A percentile compares a stretch with the other conserved stretches of the same genome.
Conservation (phyloP, 208 protist genomes). For the Trypanosoma boissoni region DNA sequence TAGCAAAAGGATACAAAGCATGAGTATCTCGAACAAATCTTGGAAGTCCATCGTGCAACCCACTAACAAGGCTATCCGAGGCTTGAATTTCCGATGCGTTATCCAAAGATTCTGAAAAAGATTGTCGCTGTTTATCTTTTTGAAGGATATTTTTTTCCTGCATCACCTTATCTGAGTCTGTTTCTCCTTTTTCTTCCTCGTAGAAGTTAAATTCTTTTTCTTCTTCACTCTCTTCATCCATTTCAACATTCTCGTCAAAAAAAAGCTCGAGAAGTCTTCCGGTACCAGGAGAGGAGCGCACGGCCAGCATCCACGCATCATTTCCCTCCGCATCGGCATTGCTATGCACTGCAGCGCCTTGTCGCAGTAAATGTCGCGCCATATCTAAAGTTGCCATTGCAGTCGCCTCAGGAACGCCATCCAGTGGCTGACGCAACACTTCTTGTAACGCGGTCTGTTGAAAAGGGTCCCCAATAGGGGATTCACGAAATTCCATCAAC, state of each 20-base stretch:
- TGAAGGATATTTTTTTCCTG: not conserved
- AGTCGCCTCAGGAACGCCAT: conserved; percentile 3
- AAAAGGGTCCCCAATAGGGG: conserved; percentile 36
- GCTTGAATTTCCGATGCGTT: too few relatives aligned
- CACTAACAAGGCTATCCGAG: too few relatives aligned
- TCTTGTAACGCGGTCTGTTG: conserved; percentile 70
- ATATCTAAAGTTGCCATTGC: conserved; percentile 1
- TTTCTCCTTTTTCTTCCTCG: not conserved
- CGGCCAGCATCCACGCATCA: conserved; percentile 74
- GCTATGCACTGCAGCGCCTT: conserved; percentile 54
- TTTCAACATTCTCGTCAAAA: conserved; percentile 18
- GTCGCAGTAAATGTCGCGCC: conserved; percentile 33
- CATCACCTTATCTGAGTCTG: not conserved
- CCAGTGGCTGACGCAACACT: conserved; percentile 25
- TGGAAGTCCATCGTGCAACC: too few relatives aligned
- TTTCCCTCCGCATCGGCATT: conserved; percentile 55
- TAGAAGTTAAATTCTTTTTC: not conserved
- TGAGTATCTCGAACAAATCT: too few relatives aligned
- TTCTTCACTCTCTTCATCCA: conserved; percentile 7
- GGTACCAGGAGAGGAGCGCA: conserved; percentile 21
- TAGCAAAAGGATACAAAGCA: not conserved
- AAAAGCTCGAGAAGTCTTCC: conserved; percentile 24
- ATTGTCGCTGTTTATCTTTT: not conserved
- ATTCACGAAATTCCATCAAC: conserved; percentile 58
- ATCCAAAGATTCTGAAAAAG: too few relatives aligned